phyloP scores from a whole-genome alignment of 2,329 filamentous ascomycete species.

The Fusarium piperis region DNA sequence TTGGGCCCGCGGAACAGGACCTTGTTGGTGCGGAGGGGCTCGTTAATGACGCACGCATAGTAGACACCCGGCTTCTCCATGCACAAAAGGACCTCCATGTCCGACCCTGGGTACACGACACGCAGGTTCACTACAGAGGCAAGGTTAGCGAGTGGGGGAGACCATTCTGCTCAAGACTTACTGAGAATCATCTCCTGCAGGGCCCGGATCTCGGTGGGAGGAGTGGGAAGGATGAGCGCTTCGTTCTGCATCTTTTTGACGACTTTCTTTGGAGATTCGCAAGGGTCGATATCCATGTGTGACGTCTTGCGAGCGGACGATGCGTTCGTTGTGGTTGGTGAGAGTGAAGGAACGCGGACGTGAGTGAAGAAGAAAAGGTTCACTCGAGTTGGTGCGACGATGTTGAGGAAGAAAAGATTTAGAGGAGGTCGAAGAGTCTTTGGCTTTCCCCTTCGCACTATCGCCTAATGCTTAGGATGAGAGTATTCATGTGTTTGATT shows the following conservation, averaged over 20 bases:
- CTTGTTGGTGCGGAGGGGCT: background rate
- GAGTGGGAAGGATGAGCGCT: background rate
- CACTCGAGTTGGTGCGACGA: background rate
- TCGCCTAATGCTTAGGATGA: background rate
- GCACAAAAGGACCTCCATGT: background rate
- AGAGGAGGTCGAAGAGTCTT: background rate
- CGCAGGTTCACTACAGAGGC: background rate
- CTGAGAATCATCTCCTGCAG: background rate
- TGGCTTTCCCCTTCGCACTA: background rate
- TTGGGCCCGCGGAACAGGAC: background rate
- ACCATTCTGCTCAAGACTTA: background rate
- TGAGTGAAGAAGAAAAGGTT: background rate
- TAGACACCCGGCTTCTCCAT: background rate
- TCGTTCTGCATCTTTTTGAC: no score
- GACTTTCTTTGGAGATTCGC: background rate
- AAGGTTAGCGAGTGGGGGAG: background rate
- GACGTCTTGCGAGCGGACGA: background rate
- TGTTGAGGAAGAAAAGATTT: background rate
- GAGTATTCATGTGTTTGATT: background rate
- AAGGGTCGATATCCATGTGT: background rate
- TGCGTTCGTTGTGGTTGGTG: background rate
- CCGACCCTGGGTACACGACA: background rate
- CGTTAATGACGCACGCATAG: background rate
- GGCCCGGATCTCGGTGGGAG: background rate
- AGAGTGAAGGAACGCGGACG: background rate